A percentile compares a stretch with the other conserved stretches of the same genome.
These are phyloP conservation scores for Penicillium sp. DNA, from an alignment of 2,329 filamentous ascomycete genomes.

Conservation along the genomic window DNA sequence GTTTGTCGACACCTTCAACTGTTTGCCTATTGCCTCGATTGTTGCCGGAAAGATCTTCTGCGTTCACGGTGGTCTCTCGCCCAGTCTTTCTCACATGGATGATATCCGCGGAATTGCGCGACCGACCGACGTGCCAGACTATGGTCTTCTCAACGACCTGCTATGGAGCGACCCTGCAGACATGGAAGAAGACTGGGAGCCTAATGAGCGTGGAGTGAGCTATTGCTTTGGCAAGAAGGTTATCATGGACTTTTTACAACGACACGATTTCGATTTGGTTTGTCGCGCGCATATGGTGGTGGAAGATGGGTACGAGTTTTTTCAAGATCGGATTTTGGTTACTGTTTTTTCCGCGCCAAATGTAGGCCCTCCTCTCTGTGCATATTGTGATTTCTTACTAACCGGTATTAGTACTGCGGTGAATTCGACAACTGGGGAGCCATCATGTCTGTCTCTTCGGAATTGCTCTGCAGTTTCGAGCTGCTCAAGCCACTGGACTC, in stretches of 20 bases:
- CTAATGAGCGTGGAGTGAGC: conserved; percentile 92
- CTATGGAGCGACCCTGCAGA: conserved; percentile 97
- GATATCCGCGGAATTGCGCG: conserved; percentile 94
- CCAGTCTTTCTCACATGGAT: conserved; percentile 92
- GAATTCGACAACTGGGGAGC: conserved; percentile 99
- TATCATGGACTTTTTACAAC: conserved; percentile 89
- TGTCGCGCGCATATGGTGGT: conserved; percentile 99
- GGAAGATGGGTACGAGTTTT: conserved; percentile 98
- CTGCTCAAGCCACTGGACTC: conserved; percentile 94
- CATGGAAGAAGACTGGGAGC: conserved; percentile 97
- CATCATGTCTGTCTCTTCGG: conserved; percentile 94
- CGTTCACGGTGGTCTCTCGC: conserved; percentile 90
- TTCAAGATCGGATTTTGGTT: conserved; percentile 88
- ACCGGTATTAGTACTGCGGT: conserved; percentile 72
- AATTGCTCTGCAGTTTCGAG: conserved; percentile 95
- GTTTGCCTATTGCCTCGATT: conserved; percentile 90
- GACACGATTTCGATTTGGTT: conserved; percentile 95
- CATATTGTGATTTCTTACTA: conserved; percentile 19
- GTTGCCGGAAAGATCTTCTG: conserved; percentile 97
- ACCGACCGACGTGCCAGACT: conserved; percentile 95
- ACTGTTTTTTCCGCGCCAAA: conserved; percentile 98
- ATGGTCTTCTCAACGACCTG: conserved; percentile 89
- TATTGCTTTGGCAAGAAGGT: conserved; percentile 99
- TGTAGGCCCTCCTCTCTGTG: conserved; percentile 54
- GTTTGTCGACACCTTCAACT: conserved; percentile 95